Evolutionary conservation across 2,329 filamentous ascomycete species (phyloP).

Genomic region (Podosphaera aphanis): DNA sequence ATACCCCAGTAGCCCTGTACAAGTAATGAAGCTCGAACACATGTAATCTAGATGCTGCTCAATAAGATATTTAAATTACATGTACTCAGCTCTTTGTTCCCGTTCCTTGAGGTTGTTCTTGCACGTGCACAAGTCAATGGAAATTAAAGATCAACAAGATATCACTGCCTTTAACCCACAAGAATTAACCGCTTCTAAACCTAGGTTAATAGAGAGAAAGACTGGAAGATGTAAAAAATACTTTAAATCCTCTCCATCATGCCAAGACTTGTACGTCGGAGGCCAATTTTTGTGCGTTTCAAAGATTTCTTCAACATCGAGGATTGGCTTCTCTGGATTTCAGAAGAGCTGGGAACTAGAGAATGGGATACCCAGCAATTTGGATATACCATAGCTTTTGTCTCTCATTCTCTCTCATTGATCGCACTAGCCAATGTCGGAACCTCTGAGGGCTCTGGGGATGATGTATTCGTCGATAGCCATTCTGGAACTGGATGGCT

Average conservation of each 20-base stretch:
- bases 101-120: no score
- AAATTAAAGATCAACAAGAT: no score
- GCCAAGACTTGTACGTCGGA: constrained; percentile 63
- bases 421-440: constrained; percentile 51
- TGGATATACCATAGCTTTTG: constrained; percentile 51
- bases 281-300: constrained; percentile 60
- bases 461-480: constrained; percentile 70
- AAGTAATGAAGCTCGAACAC: no score
- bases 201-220: no score
- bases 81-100: no score
- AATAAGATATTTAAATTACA: no score
- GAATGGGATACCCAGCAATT: constrained; percentile 72
- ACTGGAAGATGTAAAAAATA: background rate
- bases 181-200: no score
- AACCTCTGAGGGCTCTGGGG: constrained; percentile 18
- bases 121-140: no score
- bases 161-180: no score
- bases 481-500: constrained; percentile 36
- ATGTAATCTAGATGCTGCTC: no score
- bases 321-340: constrained; percentile 76
- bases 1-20: no score
- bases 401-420: constrained; percentile 57
- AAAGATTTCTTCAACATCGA: constrained; percentile 60
- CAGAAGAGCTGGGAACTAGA: constrained; percentile 74
- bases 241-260: constrained; percentile 21